A percentile compares a stretch with the other conserved stretches of the same genome.
phyloP scores from a whole-genome alignment of 2,329 filamentous ascomycete species.

The Allantophomopsis lycopodina region DNA sequence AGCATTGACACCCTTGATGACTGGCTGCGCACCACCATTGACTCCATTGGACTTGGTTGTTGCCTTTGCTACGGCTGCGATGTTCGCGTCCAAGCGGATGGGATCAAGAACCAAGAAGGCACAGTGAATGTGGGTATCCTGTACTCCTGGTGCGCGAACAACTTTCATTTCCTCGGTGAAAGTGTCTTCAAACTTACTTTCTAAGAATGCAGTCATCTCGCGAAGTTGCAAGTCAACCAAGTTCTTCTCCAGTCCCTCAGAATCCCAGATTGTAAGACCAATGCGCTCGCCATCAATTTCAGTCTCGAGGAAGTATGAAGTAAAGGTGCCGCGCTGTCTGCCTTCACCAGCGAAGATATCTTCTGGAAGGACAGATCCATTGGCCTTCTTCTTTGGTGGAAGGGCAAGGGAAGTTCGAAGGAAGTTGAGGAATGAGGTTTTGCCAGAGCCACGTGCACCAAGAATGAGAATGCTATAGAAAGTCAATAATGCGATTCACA shows the following conservation, averaged over 20 bases:
- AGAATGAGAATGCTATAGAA: conserved; percentile 68
- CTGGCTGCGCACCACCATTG: conserved; percentile 30
- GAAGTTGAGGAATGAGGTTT: conserved; percentile 95
- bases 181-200: conserved; percentile 97
- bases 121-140: conserved; percentile 95
- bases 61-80: conserved; percentile 47
- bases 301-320: conserved; percentile 81
- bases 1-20: conserved; percentile 41
- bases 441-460: conserved; percentile 76
- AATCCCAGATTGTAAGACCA: conserved; percentile 93
- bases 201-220: conserved; percentile 82
- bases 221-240: conserved; percentile 88
- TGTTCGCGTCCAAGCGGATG: conserved; percentile 68
- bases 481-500: neutral
- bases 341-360: conserved; percentile 36
- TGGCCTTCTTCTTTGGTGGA: conserved; percentile 60
- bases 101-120: conserved; percentile 90
- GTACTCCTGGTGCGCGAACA: conserved; percentile 77
- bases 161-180: conserved; percentile 98
- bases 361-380: conserved; percentile 20
- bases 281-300: conserved; percentile 88
- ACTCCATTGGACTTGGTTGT: conserved; percentile 31
- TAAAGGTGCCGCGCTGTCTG: conserved; percentile 48
- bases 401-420: conserved; percentile 75
- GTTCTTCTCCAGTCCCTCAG: conserved; percentile 85